Base-by-base conservation (phyloP, 805 yeast genomes). In the Saccharomycopsis sp. region DNA sequence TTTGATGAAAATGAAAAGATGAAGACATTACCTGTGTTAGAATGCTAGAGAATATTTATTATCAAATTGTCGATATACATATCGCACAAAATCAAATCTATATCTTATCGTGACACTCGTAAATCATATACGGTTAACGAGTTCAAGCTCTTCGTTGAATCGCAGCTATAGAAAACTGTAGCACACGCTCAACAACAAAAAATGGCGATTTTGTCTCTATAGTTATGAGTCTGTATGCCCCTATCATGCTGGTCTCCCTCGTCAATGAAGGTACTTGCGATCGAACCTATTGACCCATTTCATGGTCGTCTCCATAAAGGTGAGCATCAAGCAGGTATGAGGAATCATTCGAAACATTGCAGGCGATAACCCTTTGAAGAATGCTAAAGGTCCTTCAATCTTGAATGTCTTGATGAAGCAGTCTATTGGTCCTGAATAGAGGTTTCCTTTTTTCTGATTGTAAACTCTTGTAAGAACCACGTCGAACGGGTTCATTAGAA, bases 401-500 rank as follows among this genome's bases (percentile, higher is more conserved):
- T 73, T 78, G 29, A 91, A 80, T 0, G 97, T 91, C 72, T 94
- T 92, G 57, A 82, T 66, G 57, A 91, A 75, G 76, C 99, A 94
- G 72, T 94, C 99, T 23, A 91, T 64, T 1, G 97, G 95, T 8
- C 96, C 96, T 54, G 75, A 78, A 73, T 94, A 94, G 55, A 87
- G 79, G 66, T 88, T 79, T 53, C 96, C 97, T 71, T 85, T 88
- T 15, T 51, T 55, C 71, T 94, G 98, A 72, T 94, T 94, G 73
- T 92, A 94, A 70, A 94, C 86, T 75, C 99, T 82, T 1, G 99
- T 94, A 73, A 94, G 76, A 55, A 94, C 80, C 51, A 94, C 98
- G 71, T 94, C 99, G 82, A 97, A 91, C 15, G 99, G 98, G 70
- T 91, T 94, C 97, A 94, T 92, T 34, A 89, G 96, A 20, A 91